Percentiles rank a stretch among this genome's conserved stretches.
phyloP scores from a whole-genome alignment of 257 asterid genomes.

The Ilex asprella region DNA sequence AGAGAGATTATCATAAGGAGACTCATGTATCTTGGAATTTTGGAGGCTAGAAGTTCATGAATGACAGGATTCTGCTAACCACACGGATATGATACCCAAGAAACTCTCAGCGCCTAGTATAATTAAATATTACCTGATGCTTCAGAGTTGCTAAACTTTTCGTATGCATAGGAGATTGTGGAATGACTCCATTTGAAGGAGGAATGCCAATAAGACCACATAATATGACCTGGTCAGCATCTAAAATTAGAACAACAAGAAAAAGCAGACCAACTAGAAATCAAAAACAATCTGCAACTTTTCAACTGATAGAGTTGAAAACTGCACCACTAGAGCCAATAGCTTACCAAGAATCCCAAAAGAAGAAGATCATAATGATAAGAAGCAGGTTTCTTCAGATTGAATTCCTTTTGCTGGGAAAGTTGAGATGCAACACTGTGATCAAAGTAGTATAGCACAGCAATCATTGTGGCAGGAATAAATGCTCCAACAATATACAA shows the following conservation, averaged over 20 bases:
- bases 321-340: not conserved
- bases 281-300: not conserved
- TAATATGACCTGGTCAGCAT: slow-evolving; percentile 53
- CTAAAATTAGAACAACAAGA: slow-evolving; percentile 5
- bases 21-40: too few species aligned
- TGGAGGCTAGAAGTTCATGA: too few species aligned
- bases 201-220: slow-evolving; percentile 97
- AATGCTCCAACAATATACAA: slow-evolving; percentile 83
- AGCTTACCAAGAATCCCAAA: slow-evolving; percentile 82
- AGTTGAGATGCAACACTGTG: slow-evolving; percentile 99
- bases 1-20: too few species aligned
- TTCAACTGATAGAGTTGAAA: not conserved
- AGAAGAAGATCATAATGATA: slow-evolving; percentile 97
- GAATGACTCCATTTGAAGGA: slow-evolving; percentile 98
- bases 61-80: too few species aligned
- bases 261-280: not conserved
- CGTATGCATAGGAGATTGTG: slow-evolving; percentile 99
- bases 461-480: slow-evolving; percentile 97
- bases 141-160: slow-evolving; percentile 92
- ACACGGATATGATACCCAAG: not conserved
- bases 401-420: slow-evolving; percentile 89
- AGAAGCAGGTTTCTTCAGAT: slow-evolving; percentile 84
- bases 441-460: slow-evolving; percentile 96
- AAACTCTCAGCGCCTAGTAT: not conserved
- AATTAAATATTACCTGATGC: slow-evolving; percentile 63